Conservation (phyloP, 805 yeast genomes). For the Babjeviella inositovora region DNA sequence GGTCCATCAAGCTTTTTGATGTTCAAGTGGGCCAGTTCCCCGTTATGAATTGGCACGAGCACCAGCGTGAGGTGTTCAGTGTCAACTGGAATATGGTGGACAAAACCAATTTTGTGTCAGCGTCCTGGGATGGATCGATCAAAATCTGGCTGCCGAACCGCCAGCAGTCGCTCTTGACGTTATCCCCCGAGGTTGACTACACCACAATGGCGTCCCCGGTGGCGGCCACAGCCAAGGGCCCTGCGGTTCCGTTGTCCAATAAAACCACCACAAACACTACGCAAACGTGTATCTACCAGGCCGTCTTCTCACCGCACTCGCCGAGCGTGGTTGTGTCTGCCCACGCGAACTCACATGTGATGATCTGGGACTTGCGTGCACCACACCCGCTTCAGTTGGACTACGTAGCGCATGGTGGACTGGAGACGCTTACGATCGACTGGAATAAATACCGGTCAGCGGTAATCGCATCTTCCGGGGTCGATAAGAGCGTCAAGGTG, state of each 20-base stretch:
- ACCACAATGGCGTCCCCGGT: conserved; percentile 12
- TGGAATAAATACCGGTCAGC: conserved; percentile 81
- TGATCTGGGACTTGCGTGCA: conserved; percentile 70
- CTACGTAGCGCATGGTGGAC: conserved; percentile 61
- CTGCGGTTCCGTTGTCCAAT: conserved; percentile 18
- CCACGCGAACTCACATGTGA: conserved; percentile 58
- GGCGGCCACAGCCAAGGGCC: conserved; percentile 8
- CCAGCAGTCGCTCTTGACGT: conserved; percentile 36
- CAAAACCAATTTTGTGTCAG: conserved; percentile 51
- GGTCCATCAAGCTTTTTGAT: conserved; percentile 73
- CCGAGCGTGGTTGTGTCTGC: conserved; percentile 54
- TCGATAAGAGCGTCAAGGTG: conserved; percentile 65
- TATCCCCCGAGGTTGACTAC: conserved; percentile 16
- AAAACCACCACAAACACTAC: conserved; percentile 15
- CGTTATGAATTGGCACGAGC: conserved; percentile 63
- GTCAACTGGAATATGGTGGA: conserved; percentile 62
- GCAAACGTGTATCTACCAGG: conserved; percentile 59
- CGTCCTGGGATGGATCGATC: conserved; percentile 88
- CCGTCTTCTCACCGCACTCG: conserved; percentile 74
- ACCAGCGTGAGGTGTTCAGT: conserved; percentile 57
- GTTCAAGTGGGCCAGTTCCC: conserved; percentile 52
- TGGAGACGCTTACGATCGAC: conserved; percentile 70
- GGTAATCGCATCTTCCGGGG: conserved; percentile 81
- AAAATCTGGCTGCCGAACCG: conserved; percentile 65
- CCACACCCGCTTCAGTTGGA: conserved; percentile 45